Evolutionary conservation across 768 basidiomycete species (phyloP).

Genomic region (Suillus spraguei): DNA sequence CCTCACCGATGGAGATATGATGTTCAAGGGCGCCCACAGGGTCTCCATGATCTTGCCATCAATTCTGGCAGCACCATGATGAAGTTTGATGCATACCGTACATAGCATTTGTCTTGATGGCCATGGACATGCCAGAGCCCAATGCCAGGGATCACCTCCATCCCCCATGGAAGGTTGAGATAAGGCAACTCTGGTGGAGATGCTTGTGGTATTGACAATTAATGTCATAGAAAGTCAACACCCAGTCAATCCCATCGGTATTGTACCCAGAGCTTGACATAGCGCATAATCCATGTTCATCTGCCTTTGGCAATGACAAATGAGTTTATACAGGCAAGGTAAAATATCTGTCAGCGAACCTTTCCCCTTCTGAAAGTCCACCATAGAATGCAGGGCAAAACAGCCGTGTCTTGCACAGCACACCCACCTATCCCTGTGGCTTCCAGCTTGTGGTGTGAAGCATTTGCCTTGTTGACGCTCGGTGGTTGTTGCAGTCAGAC

Average conservation of each 20-base stretch:
- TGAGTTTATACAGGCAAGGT: not conserved
- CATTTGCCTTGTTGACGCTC: too few species aligned
- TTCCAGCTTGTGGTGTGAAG: too few species aligned
- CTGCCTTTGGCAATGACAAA: not conserved
- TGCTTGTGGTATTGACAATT: too few species aligned
- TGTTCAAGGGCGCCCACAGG: not conserved
- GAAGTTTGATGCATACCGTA: constrained; percentile 3
- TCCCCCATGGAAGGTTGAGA: not conserved
- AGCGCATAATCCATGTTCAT: not conserved
- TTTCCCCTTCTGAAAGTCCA: too few species aligned
- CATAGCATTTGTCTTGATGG: constrained; percentile 8
- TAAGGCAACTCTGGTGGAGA: too few species aligned
- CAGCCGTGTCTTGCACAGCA: too few species aligned
- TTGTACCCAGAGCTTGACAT: not conserved
- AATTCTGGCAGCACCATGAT: constrained; percentile 1
- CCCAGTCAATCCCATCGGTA: too few species aligned
- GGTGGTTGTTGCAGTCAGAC: too few species aligned
- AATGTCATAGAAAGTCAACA: too few species aligned
- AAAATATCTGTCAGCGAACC: not conserved
- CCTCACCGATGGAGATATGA: too few species aligned
- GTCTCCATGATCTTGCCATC: constrained; percentile 23
- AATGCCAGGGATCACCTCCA: not conserved
- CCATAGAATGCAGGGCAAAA: too few species aligned
- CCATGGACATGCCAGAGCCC: constrained; percentile 1
- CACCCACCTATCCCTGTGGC: too few species aligned